phyloP scores from a whole-genome alignment of 2,329 filamentous ascomycete genomes.

The Juglanconis sp. region DNA sequence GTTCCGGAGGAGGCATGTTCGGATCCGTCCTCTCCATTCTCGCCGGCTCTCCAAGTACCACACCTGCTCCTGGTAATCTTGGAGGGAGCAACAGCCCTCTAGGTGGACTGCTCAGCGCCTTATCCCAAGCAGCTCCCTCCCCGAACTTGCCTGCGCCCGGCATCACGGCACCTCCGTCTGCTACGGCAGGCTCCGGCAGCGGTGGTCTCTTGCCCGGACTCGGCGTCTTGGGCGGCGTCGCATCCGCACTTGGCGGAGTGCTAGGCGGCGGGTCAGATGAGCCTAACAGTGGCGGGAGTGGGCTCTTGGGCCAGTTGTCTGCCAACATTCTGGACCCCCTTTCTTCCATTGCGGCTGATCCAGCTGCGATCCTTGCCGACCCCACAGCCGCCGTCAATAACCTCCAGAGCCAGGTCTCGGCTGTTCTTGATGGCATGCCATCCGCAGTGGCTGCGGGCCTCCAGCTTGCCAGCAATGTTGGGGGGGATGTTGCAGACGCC shows the following conservation, averaged over 20 bases:
- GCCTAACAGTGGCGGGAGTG: background rate
- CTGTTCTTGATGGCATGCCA: slow-evolving; percentile 13
- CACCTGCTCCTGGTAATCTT: background rate
- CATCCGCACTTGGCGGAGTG: slow-evolving; percentile 7
- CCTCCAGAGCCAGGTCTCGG: slow-evolving; percentile 14
- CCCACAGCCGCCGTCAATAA: slow-evolving; percentile 10
- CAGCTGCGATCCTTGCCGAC: slow-evolving; percentile 10
- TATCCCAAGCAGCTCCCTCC: slow-evolving; percentile 12
- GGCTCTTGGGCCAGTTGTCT: slow-evolving; percentile 17
- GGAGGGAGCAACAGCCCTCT: background rate
- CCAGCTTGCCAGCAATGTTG: slow-evolving; percentile 15
- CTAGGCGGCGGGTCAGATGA: slow-evolving; percentile 2
- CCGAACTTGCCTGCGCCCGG: background rate
- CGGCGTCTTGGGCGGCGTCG: slow-evolving; percentile 11
- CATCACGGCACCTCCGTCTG: slow-evolving; percentile 2
- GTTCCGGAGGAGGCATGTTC: slow-evolving; percentile 6
- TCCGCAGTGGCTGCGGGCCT: slow-evolving; percentile 16
- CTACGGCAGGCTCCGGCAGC: background rate
- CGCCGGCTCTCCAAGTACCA: slow-evolving; percentile 4
- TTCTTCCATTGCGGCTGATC: slow-evolving; percentile 13
- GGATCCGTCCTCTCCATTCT: slow-evolving; percentile 15
- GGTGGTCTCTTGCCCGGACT: slow-evolving; percentile 2
- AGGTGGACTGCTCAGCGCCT: slow-evolving; percentile 15
- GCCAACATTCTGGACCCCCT: slow-evolving; percentile 10
- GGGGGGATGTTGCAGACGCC: slow-evolving; percentile 10